Base-by-base conservation (phyloP, 1,284 basidiomycete genomes). In the Tylopilus sp. region DNA sequence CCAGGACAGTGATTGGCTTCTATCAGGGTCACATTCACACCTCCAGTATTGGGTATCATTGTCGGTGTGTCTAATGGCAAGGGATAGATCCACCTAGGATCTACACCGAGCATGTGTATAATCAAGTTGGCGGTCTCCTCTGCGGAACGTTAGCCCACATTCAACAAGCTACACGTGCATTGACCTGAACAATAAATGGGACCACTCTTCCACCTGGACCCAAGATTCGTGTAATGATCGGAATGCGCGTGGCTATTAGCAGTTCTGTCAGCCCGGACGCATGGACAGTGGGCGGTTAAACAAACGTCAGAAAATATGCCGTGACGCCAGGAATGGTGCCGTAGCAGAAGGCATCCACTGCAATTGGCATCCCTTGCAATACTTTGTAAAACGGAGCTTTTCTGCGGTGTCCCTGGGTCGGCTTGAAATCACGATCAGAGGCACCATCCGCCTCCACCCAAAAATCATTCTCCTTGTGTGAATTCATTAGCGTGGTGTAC, bases 1-100 rank as follows among this genome's bases (percentile, higher is more conserved):
- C 96, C 97, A 0, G 97, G 96, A 6, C 93, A 96, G 64, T 98
- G 97, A 63, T 99, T 99, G 2, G 96, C 96, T 59, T 97, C 92
- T n/a, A 99, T 92, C 35, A 93, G 81, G 0, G 93, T 97, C 2
- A 97, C 95, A 31, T 71, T 76, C 31, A 98, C 92, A 2, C 93
- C 94, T 26, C 86, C 84, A 0, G 92, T 91, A 56, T 90, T 72
- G 0, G 93, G 92, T 41, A 99, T 77, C 13, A 79, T 68, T 3
- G 81, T 85, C 0, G 90, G 77, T 0, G 73, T 72, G 63, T 97
- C 81, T 77, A 94, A 83, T 0, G 92, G 90, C 1, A 98, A 73
- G 25, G 92, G 82, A 57, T 86, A 79, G 0, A 98, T 82, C 89
- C 90, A 98, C 69, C 88, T 82, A 28, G 76, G 76, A 60, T 94